phyloP scores from a whole-genome alignment of 164 flowering plant species.

The Houttuynia cordata region DNA sequence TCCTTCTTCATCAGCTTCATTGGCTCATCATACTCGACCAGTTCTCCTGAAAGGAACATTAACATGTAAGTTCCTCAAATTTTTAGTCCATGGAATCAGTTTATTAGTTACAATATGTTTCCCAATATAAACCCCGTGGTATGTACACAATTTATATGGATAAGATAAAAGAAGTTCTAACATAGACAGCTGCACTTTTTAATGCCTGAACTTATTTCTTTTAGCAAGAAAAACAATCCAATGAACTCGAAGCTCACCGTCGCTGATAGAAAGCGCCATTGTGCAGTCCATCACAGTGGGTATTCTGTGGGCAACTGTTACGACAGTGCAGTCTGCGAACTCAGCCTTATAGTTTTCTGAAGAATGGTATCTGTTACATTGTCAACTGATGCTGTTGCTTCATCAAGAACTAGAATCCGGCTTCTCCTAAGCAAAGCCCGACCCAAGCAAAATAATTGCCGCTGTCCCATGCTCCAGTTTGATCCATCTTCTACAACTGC shows the following conservation, averaged over 20 bases:
- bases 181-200: too few relatives aligned
- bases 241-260: constrained; percentile 22
- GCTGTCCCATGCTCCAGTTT: constrained; percentile 75
- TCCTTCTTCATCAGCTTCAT: constrained; percentile 53
- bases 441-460: constrained; percentile 61
- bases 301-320: constrained; percentile 60
- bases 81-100: neutral
- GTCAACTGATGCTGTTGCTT: constrained; percentile 71
- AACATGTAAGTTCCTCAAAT: neutral
- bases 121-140: too few relatives aligned
- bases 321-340: constrained; percentile 46
- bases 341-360: constrained; percentile 52
- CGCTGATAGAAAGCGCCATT: constrained; percentile 43
- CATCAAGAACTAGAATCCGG: constrained; percentile 52
- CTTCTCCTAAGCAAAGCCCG: constrained; percentile 52
- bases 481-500: constrained; percentile 56
- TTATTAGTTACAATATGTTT: neutral
- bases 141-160: too few relatives aligned
- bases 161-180: too few relatives aligned
- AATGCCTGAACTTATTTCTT: too few relatives aligned
- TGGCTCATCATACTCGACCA: constrained; percentile 82
- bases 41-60: constrained; percentile 26
- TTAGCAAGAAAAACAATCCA: neutral
- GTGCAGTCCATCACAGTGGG: constrained; percentile 77
- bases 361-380: constrained; percentile 46